Evolutionary conservation across 805 yeast species (phyloP), one percentile per base, ranked within the genome.

Genomic region (Ogataea neopini): DNA sequence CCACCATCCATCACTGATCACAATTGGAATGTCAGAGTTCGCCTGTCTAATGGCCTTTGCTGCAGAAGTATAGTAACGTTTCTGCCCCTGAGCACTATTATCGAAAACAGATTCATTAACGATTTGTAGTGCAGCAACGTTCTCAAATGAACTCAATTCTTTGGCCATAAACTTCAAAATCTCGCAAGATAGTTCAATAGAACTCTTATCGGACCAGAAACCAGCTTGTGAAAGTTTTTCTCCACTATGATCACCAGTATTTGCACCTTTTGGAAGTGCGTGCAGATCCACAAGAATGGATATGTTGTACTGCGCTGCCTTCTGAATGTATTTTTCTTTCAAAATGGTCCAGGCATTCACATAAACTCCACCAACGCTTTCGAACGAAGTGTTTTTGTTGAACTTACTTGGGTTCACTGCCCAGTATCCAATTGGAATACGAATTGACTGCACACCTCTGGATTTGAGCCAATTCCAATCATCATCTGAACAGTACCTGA

Each of bases 1-100:
- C 83, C 89, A 84, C 98, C 98, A 94, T 3, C 96, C 96, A 63
- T 92, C 98, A 1, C 96, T 88, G 29, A 92, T 86, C 14, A 86
- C 70, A 5, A 92, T 72, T 0, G 96, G 96, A 28, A 89, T 66
- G 2, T 66, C 66, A 1, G 64, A 40, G 60, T 88, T 85, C 13
- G 73, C 70, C 17, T 66, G 62, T 25, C 92, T 72, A 36, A 92
- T 83, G 34, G 75, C 74, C 28, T 72, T 70, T 30, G 81, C 70
- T 0, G 96, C 96, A 15, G 77, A 75, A 8, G 73, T 58, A 62
- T 91, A 91, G 65, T 84, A 92, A 3, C 64, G 59, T 51, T 75
- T 71, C 59, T 84, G 88, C 19, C 68, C 68, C 29, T 64, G 66
- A 8, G 79, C 80, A 9, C 74, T 70, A 45, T 83, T 74, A 52